Conservation (phyloP, 148 eudicot species). For the Amaranthus cruentus region DNA sequence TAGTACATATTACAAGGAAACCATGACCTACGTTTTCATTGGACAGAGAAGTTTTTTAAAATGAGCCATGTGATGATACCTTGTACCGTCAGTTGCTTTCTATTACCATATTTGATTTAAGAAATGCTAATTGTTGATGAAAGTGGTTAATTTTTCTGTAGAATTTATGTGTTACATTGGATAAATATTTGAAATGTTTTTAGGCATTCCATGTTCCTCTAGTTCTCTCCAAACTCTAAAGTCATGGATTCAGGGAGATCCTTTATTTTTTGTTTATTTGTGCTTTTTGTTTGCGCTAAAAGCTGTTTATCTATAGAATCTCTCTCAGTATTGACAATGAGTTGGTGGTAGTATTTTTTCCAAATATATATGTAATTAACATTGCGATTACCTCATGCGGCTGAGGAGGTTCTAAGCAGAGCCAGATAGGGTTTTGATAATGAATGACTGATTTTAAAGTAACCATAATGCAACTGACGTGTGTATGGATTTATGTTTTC, state of each 20-base stretch:
- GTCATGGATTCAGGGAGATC: neutral
- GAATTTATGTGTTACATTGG: neutral
- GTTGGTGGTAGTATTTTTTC: too few relatives aligned
- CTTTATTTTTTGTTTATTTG: neutral
- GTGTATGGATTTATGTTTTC: slow-evolving; percentile 6
- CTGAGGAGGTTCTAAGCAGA: too few relatives aligned
- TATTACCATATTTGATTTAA: neutral
- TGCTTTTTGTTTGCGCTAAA: neutral
- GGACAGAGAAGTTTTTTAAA: neutral
- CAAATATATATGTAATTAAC: too few relatives aligned
- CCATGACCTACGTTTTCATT: too few relatives aligned
- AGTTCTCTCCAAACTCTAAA: neutral
- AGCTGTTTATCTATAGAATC: neutral
- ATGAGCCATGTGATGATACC: neutral
- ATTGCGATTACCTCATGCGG: too few relatives aligned
- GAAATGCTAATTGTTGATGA: neutral
- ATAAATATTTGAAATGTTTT: neutral
- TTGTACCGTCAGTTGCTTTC: neutral
- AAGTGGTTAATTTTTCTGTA: neutral
- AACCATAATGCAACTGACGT: neutral
- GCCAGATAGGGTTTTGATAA: too few relatives aligned
- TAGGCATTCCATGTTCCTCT: neutral
- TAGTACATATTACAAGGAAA: too few relatives aligned
- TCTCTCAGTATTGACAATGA: neutral
- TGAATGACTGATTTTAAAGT: neutral